Evolutionary conservation across 495 filamentous ascomycete species (phyloP), one percentile per base, ranked within the genome.

Genomic region (Cladorrhinum samala): DNA sequence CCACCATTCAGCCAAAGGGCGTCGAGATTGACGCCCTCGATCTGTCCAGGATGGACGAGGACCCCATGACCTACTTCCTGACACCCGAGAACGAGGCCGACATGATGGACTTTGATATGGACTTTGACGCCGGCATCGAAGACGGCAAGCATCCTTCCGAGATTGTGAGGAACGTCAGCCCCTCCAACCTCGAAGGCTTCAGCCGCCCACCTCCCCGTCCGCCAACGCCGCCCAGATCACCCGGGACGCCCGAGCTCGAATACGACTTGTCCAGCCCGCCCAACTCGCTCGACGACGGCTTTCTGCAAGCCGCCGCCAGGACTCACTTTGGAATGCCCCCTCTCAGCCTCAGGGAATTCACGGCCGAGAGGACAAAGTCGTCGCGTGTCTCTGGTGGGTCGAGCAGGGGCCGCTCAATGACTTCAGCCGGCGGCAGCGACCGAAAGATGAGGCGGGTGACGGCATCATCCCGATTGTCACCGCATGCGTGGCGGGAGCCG

Each of bases 121-220:
- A 76, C 36, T 76, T 76, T 47, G 75, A 77, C 50, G 75, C 75
- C 16, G 75, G 75, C 18, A 77, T 77, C 54, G 75, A 76, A 54
- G 71, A 77, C 55, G 56, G 65, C 36, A 74, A 67, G 50, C 69
- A 66, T 39, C 72, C 69, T 8, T 41, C 62, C 11, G 59, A 62
- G 13, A 67, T 73, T 44, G 65, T 76, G 14, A 59, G 75, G 40
- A 76, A 70, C 40, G 68, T 77, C 43, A 76, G 72, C 44, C 75
- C 75, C 0, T 76, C 75, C 1, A 73, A 64, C 44, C 68, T 77
- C 23, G 69, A 61, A 9, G 72, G 75, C 8, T 70, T 77, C 19
- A 68, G 69, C 46, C 69, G 68, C 30, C 72, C 73, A 38, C 67
- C 64, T 50, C 62, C 56, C n/a, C 63, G 50, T 24, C 61, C 60